Percentiles rank a stretch among this genome's conserved stretches.
Conservation (phyloP, 1,284 basidiomycete genomes). For the Tylopilus sp. region DNA sequence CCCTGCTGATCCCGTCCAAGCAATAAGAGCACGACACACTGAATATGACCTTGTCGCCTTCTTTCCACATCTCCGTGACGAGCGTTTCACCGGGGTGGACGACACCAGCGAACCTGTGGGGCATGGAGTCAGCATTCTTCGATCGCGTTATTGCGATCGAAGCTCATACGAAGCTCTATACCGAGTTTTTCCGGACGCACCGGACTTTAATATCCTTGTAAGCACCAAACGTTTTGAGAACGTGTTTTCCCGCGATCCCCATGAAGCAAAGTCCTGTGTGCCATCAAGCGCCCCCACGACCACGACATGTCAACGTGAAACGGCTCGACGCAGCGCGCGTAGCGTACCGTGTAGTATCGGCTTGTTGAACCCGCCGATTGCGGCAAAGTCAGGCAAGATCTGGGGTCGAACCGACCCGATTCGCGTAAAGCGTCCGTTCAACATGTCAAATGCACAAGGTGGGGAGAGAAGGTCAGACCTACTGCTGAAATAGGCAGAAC, state of each 20-base stretch:
- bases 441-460: background rate
- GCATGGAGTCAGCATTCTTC: conserved; percentile 1
- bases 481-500: background rate
- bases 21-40: conserved; percentile 49
- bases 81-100: conserved; percentile 96
- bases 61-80: conserved; percentile 97
- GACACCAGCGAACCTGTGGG: conserved; percentile 74
- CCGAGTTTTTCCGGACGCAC: conserved; percentile 42
- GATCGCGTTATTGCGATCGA: background rate
- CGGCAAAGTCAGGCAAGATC: conserved; percentile 93
- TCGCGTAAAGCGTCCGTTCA: background rate
- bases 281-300: background rate
- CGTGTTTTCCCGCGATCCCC: conserved; percentile 94
- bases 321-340: background rate
- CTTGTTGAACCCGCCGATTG: conserved; percentile 91
- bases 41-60: conserved; percentile 90
- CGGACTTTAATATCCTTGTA: conserved; percentile 96
- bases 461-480: conserved; percentile 9
- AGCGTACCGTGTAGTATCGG: conserved; percentile 74
- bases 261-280: conserved; percentile 80
- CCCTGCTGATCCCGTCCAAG: background rate
- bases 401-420: conserved; percentile 33
- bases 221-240: conserved; percentile 82
- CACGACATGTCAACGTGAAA: background rate
- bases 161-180: background rate